These are phyloP conservation scores for Salix koriyanagi DNA, from an alignment of 345 rosid species.

Conservation along the genomic window DNA sequence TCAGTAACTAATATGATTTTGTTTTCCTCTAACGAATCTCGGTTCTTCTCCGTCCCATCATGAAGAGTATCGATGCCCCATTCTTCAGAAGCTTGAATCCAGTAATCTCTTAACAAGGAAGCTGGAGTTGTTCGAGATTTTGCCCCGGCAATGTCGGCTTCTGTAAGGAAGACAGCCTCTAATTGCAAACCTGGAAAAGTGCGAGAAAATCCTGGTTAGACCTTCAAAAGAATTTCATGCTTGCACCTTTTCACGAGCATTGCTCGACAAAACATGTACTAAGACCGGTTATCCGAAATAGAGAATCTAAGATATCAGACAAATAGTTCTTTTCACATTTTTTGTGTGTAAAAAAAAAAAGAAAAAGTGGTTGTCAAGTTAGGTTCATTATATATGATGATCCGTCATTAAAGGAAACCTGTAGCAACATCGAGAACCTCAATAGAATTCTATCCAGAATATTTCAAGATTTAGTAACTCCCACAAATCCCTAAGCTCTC, in stretches of 20 bases:
- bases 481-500: no score
- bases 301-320: no score
- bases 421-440: neutral
- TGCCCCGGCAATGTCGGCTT: constrained; percentile 67
- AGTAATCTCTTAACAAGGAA: constrained; percentile 46
- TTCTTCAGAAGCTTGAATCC: constrained; percentile 63
- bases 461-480: neutral
- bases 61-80: constrained; percentile 35
- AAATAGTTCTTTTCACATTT: no score
- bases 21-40: constrained; percentile 16
- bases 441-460: neutral
- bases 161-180: constrained; percentile 64
- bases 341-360: no score
- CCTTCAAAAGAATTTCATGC: neutral
- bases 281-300: neutral
- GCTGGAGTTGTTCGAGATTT: constrained; percentile 57
- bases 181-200: constrained; percentile 40
- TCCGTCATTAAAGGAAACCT: neutral
- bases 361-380: neutral
- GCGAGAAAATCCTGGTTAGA: constrained; percentile 4
- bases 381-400: neutral
- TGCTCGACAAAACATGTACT: neutral
- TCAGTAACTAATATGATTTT: constrained; percentile 36
- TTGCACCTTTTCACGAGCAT: neutral
- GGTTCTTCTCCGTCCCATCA: constrained; percentile 24